Base-by-base conservation (phyloP, 2,329 filamentous ascomycete species). In the Colletotrichum lupini region DNA sequence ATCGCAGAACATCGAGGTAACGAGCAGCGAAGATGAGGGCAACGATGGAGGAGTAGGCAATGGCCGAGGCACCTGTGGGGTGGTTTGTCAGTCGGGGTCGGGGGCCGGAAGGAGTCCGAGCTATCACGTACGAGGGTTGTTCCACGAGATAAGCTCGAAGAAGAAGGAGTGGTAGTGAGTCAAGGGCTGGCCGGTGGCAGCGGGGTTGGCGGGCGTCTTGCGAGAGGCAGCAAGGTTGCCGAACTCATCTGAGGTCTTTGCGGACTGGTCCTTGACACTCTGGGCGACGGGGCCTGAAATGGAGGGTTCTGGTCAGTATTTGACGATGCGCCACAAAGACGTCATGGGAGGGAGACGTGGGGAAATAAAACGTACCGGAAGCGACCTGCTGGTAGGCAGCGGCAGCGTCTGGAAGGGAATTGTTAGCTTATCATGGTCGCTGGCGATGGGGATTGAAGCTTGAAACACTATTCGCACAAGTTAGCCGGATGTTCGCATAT, bases 161-260 rank as follows among this genome's bases (percentile, higher is more conserved):
- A 93, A 93, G 83, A 93, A 90, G 19, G 91, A 93, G 84, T 93
- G 91, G 81, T 93, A 93, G 82, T 92, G 90, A 72, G 90, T 92
- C 79, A 92, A 82, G 63, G 88, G 88, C 81, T 92, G 90, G 77
- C 89, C 90, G 59, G 89, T 91, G 74, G 88, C 89, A 78, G 90
- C 86, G 42, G 85, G 85, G 71, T 85, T 83, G 63, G 82, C 76
- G 67, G 89, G 90, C 62, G 88, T 88, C 79, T 86, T 86, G 79
- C 89, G 89, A 76, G 89, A 80, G 74, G 87, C 87, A 77, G 89
- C 89, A 60, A 91, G 85, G 80, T 89, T 90, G 78, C 86, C 87
- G 75, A 91, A 83, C 83, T 92, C 90, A 76, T 81, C 79, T 68
- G 85, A 81, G 68, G 89, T 88, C 85, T 90, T 91, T 72, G 85